These are phyloP conservation scores for Chenopodium formosanum DNA, from an alignment of 148 eudicot species.

Conservation along the genomic window DNA sequence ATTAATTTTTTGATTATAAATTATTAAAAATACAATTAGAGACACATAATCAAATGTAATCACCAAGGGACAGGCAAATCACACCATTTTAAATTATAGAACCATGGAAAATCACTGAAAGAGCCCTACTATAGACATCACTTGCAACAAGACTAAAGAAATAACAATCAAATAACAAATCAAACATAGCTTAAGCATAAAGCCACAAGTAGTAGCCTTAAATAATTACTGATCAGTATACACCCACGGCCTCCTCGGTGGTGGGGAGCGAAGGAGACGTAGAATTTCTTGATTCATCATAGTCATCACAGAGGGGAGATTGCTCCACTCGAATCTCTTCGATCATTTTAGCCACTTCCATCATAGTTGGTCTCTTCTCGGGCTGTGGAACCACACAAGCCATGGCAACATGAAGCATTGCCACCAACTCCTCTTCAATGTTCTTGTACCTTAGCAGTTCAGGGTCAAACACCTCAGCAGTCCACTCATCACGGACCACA, in stretches of 20 bases:
- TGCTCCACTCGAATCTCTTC: slow-evolving; percentile 92
- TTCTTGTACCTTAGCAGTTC: slow-evolving; percentile 92
- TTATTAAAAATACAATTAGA: neutral
- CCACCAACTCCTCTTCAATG: slow-evolving; percentile 87
- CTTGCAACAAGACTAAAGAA: slow-evolving; percentile 39
- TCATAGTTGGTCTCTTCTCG: slow-evolving; percentile 86
- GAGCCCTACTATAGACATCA: slow-evolving; percentile 20
- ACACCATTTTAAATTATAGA: neutral
- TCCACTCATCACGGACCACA: slow-evolving; percentile 94
- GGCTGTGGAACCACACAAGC: slow-evolving; percentile 70
- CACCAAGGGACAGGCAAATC: neutral
- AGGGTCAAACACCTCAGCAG: slow-evolving; percentile 85
- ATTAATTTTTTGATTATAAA: too few relatives aligned
- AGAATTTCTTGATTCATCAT: slow-evolving; percentile 83
- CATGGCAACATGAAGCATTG: slow-evolving; percentile 90
- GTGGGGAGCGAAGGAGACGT: slow-evolving; percentile 76
- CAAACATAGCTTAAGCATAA: slow-evolving; percentile 11
- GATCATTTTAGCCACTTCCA: slow-evolving; percentile 70
- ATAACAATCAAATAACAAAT: slow-evolving; percentile 16
- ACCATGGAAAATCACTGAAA: neutral
- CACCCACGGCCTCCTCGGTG: slow-evolving; percentile 57
- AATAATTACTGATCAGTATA: slow-evolving; percentile 25
- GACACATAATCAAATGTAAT: neutral
- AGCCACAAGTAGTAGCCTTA: slow-evolving; percentile 25
- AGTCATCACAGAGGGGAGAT: slow-evolving; percentile 84